Evolutionary conservation across 2,329 filamentous ascomycete species (phyloP), one percentile per base, ranked within the genome.

Genomic region (Exophiala sp.): DNA sequence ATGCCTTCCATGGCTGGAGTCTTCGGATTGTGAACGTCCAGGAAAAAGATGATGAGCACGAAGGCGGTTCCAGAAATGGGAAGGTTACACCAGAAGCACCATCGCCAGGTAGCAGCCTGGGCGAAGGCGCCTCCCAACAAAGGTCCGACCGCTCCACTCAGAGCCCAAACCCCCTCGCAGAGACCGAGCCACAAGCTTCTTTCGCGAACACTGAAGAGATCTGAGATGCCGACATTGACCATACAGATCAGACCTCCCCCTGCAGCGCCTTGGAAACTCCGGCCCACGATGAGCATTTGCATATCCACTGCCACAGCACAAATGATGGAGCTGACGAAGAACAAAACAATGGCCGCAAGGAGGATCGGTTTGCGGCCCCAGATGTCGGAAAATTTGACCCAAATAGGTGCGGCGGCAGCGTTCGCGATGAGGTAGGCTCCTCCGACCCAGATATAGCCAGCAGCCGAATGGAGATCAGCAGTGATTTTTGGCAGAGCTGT

Each of bases 371-470:
- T 83, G 1, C 80, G 73, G 12, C 80, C 80, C 76, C 78, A 83
- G 34, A 83, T 83, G 59, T 83, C 79, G 2, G 73, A 77, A 1
- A 80, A 62, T 47, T 80, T 81, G 3, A 84, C 86, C 87, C 87
- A 91, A n/a, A 86, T 79, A 0, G 87, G 86, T 0, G 80, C 82
- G 1, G 78, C 78, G 0, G 86, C 84, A 0, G 86, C 84, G 63
- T 83, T 83, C 12, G 84, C 85, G 9, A 91, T 79, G 3, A 90
- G 74, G 67, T 87, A 91, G 0, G 87, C 82, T 24, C 80, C 84
- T 1, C 87, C 88, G 56, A 92, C 87, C 89, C 88, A 91, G 11
- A 84, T 83, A 69, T 90, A 91, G 20, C 87, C 87, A 12, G 80
- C 74, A 2, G 82, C 82, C 5, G 86, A 87, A 41, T 83, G 65